These are phyloP conservation scores for Escallonia herrerae DNA, from an alignment of 129 eudicot species.

Conservation along the genomic window DNA sequence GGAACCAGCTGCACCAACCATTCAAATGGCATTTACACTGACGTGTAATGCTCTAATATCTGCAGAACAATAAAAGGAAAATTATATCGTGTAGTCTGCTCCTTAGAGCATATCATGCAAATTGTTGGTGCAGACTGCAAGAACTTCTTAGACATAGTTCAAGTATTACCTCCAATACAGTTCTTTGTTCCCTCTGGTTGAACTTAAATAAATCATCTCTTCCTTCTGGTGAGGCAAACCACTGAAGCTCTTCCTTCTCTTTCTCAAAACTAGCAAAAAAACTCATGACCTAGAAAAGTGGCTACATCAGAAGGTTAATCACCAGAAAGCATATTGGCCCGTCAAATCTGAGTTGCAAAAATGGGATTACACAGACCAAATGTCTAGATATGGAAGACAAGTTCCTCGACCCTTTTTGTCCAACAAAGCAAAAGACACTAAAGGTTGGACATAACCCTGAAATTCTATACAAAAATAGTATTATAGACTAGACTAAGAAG, in stretches of 20 bases:
- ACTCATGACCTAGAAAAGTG: conserved; percentile 68
- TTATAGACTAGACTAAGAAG: no score
- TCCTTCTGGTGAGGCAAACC: conserved; percentile 96
- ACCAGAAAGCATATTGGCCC: no score
- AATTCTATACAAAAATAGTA: no score
- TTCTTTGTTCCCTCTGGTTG: conserved; percentile 90
- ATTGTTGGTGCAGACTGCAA: background rate
- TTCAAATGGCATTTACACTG: conserved; percentile 91
- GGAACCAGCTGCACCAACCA: conserved; percentile 94
- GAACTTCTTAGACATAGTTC: conserved; percentile 7
- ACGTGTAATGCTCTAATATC: conserved; percentile 92
- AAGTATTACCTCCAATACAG: conserved; percentile 65
- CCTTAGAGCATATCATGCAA: background rate
- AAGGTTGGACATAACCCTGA: no score
- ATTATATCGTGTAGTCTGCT: background rate
- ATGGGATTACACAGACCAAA: no score
- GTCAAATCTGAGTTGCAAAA: no score
- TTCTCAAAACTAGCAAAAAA: conserved; percentile 76
- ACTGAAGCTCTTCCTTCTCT: conserved; percentile 88
- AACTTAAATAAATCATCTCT: conserved; percentile 87
- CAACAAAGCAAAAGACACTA: no score
- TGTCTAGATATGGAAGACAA: no score
- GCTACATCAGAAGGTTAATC: background rate
- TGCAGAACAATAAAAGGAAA: conserved; percentile 9
- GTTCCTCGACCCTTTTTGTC: no score